A percentile compares a stretch with the other conserved stretches of the same genome.
Conservation (phyloP, 805 yeast species). For the Wickerhamiella australiensis region DNA sequence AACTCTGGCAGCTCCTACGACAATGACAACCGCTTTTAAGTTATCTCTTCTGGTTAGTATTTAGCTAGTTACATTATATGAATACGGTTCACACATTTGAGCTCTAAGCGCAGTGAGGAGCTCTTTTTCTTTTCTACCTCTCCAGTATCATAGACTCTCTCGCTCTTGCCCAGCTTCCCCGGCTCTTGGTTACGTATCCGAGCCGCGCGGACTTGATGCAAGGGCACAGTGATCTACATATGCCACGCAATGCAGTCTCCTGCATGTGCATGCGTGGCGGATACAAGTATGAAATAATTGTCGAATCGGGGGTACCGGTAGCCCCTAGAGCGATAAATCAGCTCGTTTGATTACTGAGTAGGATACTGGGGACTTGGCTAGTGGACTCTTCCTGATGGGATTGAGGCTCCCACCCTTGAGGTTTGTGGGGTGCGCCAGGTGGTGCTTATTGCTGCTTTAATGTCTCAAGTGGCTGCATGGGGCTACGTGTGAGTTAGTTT, state of each 20-base stretch:
- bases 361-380: neutral
- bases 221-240: neutral
- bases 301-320: no score
- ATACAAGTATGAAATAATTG: neutral
- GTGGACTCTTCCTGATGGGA: neutral
- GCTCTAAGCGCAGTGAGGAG: no score
- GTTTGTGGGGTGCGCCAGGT: neutral
- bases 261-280: neutral
- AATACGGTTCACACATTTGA: neutral
- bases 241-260: neutral
- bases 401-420: no score
- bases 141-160: no score
- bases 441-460: neutral
- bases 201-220: no score
- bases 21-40: constrained; percentile 7
- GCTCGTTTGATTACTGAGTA: neutral
- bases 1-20: constrained; percentile 7
- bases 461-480: neutral
- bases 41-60: neutral
- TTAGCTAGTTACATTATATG: neutral
- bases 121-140: no score
- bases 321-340: no score
- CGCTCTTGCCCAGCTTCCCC: no score
- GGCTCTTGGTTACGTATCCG: no score
- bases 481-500: neutral